These are phyloP conservation scores for Musa balbisiana DNA, from an alignment of 202 grass and related monocot genomes.

Conservation along the genomic window DNA sequence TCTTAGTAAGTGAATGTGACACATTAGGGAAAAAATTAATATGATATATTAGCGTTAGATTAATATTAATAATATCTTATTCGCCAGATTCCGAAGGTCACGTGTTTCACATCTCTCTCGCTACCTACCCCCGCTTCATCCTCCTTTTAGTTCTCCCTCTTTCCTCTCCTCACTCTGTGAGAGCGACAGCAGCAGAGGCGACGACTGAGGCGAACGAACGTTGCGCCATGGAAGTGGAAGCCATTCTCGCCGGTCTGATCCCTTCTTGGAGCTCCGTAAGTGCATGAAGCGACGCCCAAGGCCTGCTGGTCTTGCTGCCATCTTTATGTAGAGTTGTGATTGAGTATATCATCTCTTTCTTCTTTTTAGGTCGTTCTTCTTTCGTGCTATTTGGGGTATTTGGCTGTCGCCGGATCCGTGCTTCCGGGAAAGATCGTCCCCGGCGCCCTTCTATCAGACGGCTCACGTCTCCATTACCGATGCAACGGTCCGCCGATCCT, in stretches of 20 bases:
- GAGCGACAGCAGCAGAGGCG: too few species aligned
- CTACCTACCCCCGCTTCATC: too few species aligned
- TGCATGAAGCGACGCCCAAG: neutral
- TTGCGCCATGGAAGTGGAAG: slow-evolving; percentile 26
- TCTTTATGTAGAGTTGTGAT: neutral
- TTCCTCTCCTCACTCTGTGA: too few species aligned
- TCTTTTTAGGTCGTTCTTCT: slow-evolving; percentile 52
- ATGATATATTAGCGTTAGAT: too few species aligned
- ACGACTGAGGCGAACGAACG: neutral
- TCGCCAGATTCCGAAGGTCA: too few species aligned
- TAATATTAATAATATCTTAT: too few species aligned
- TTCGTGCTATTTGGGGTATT: slow-evolving; percentile 54
- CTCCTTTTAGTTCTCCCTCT: too few species aligned
- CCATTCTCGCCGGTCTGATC: slow-evolving; percentile 33
- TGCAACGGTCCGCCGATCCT: slow-evolving; percentile 51
- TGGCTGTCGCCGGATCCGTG: slow-evolving; percentile 50
- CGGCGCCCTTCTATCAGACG: slow-evolving; percentile 62
- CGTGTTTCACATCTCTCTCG: too few species aligned
- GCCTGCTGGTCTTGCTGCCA: neutral
- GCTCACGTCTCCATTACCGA: slow-evolving; percentile 82
- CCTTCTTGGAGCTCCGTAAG: slow-evolving; percentile 51
- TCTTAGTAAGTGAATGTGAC: too few species aligned
- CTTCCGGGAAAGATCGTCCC: slow-evolving; percentile 71
- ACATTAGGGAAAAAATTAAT: too few species aligned
- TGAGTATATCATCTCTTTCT: neutral